Base-by-base conservation (phyloP, 805 yeast species). In the Kluyveromyces siamensis region DNA sequence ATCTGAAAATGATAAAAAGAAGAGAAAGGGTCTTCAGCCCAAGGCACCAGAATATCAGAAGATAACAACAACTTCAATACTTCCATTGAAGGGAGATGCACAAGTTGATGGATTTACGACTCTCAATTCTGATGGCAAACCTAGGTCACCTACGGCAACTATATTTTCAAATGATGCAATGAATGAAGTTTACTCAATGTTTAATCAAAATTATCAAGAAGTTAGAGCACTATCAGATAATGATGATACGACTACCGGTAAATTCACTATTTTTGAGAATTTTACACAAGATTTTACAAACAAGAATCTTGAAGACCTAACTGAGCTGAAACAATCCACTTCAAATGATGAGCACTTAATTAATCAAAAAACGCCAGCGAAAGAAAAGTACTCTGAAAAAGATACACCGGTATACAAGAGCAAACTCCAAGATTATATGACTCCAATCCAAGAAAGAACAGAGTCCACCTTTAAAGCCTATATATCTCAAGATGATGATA, bases 101-200 rank as follows among this genome's bases (percentile, higher is more conserved):
- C 58, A 46, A 44, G 30, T 48, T 42, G 8, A 41, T 33, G 44
- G 37, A 19, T 27, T 36, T 21, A 43, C 17, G 17, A 43, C 41
- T 9, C 41, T 36, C 10, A 10, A 17, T 27, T 37, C 47, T 27
- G 41, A 47, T 13, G 47, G 30, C 11, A 42, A 48, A 11, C 75
- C 79, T 2, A 69, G 72, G 13, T 84, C 95, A 0, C 95, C 95
- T 0, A 88, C 96, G 0, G 75, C 84, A 53, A 89, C 96, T 0
- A 68, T 83, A 59, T 83, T 76, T 60, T 84, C 96, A 0, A 79
- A 80, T 45, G 79, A 81, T 57, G 91, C 96, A 2, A 76, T 80
- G 49, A 77, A 79, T 48, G 96, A 87, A 55, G 82, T 88, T 0
- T 70, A 76, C 52, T 75, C 78, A 14, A 85, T 88, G 88, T 85